Evolutionary conservation across 2,329 filamentous ascomycete genomes (phyloP).

Genomic region (Pestalotiopsis sp.): DNA sequence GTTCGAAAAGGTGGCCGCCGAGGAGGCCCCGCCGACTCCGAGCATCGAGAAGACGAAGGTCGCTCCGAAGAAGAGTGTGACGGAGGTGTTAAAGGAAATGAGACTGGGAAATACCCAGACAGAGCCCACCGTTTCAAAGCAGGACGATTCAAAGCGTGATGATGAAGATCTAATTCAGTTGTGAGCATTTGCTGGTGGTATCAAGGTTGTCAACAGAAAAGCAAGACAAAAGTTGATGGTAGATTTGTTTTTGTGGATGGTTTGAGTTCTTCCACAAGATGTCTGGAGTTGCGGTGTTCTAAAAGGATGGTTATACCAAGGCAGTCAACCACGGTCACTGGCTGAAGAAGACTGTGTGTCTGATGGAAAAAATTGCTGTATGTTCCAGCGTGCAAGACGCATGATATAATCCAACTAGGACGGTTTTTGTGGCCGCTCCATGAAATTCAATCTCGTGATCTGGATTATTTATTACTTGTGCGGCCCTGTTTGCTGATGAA

Average conservation of each 20-base stretch:
- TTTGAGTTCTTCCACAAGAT: neutral
- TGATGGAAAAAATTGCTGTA: neutral
- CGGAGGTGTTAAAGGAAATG: slow-evolving; percentile 22
- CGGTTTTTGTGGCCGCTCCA: too few species aligned
- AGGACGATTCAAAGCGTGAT: neutral
- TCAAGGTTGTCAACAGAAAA: neutral
- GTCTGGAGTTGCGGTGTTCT: too few species aligned
- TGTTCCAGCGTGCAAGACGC: too few species aligned
- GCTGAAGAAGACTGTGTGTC: neutral
- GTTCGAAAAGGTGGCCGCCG: slow-evolving; percentile 21
- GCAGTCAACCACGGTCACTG: neutral
- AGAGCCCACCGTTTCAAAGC: neutral
- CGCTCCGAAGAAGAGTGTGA: slow-evolving; percentile 14
- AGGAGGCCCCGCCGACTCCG: slow-evolving; percentile 19
- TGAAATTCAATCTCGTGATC: too few species aligned
- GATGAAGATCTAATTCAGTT: neutral
- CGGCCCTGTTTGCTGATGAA: neutral
- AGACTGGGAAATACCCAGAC: neutral
- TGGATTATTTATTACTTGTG: neutral
- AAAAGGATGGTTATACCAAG: too few species aligned
- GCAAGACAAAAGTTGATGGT: neutral
- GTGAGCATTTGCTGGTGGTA: neutral
- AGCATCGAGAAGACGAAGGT: slow-evolving; percentile 22
- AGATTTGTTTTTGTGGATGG: neutral
- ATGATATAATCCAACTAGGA: too few species aligned